Base-by-base conservation (phyloP, 352 stramenopile species). In the Phytophthora litchii region DNA sequence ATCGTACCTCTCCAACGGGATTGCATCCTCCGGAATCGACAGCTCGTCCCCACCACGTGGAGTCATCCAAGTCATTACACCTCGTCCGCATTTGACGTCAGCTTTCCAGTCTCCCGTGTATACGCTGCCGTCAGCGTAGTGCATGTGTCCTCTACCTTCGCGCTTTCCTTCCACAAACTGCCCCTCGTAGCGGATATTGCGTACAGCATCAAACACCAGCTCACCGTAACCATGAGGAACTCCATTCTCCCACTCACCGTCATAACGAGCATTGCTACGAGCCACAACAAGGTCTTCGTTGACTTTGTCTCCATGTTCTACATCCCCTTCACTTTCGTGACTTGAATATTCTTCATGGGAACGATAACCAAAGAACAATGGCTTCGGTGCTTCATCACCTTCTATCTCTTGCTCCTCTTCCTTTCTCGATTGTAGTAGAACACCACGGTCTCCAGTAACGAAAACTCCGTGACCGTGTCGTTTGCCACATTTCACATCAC, bases 391-490 rank as follows among this genome's bases (percentile, higher is more conserved):
- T 4, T 58, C 45, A 19, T 50, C 32, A 4, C 19, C 29, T 35
- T 45, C 35, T 32, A 36, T 12, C 20, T 50, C 34, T 20, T 54
- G 14, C 2, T 0, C 14, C 32, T 45, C 61, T 44, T 43, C 49
- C 12, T 3, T 42, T 2, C 12, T 52, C 8, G 42, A 31, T 31
- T 53, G 32, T 7, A 65, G 1, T 3, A 68, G 27, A 44, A 61
- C 21, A 0, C 75, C 78, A 3, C 53, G 63, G 17, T 64, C 64
- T 37, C 75, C 78, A 4, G 75, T 80, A 16, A 59, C 19, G 40
- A 92, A 93, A 21, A 80, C 70, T 0, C 86, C 91, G n/a, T 76
- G 54, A 7, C 91, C 91, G 45, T 97, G 74, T 16, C 89, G 85
- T 12, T 86, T 76, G 6, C 88, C 88, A 12, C 68, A 41, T 23